phyloP scores from a whole-genome alignment of 2,329 filamentous ascomycete species.

The Claviceps lovelessii region DNA sequence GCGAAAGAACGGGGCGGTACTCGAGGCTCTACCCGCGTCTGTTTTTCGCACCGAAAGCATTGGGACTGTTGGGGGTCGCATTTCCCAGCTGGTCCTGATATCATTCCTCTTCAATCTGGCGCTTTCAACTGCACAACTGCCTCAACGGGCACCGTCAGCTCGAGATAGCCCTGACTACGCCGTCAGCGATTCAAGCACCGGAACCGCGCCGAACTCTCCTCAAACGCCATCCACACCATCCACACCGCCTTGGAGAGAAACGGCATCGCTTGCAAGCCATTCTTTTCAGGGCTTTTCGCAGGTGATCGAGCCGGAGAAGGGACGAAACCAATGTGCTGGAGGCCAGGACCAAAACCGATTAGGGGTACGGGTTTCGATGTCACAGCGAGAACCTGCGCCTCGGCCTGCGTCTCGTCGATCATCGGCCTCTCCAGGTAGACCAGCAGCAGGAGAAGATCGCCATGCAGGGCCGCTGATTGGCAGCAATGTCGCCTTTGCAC shows the following conservation, averaged over 20 bases:
- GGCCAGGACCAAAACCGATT: slow-evolving; percentile 33
- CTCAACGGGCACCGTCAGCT: slow-evolving; percentile 19
- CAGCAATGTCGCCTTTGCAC: slow-evolving; percentile 13
- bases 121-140: slow-evolving; percentile 19
- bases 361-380: slow-evolving; percentile 41
- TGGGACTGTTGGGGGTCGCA: slow-evolving; percentile 22
- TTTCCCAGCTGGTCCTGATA: slow-evolving; percentile 19
- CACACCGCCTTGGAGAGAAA: slow-evolving; percentile 19
- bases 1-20: not conserved
- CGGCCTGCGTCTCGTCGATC: slow-evolving; percentile 38
- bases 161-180: slow-evolving; percentile 19
- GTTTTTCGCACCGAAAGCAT: slow-evolving; percentile 2
- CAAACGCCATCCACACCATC: slow-evolving; percentile 21
- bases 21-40: slow-evolving; percentile 1
- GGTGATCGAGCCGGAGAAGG: slow-evolving; percentile 10
- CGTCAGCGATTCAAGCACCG: slow-evolving; percentile 18
- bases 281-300: slow-evolving; percentile 11
- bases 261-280: slow-evolving; percentile 10
- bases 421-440: slow-evolving; percentile 28
- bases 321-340: slow-evolving; percentile 42
- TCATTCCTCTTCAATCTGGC: slow-evolving; percentile 19
- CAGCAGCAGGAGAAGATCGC: slow-evolving; percentile 13
- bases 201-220: slow-evolving; percentile 20
- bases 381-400: slow-evolving; percentile 37
- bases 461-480: slow-evolving; percentile 10